Conservation (phyloP, 2,329 filamentous ascomycete species). For the Pseudocercospora fijiensis region DNA sequence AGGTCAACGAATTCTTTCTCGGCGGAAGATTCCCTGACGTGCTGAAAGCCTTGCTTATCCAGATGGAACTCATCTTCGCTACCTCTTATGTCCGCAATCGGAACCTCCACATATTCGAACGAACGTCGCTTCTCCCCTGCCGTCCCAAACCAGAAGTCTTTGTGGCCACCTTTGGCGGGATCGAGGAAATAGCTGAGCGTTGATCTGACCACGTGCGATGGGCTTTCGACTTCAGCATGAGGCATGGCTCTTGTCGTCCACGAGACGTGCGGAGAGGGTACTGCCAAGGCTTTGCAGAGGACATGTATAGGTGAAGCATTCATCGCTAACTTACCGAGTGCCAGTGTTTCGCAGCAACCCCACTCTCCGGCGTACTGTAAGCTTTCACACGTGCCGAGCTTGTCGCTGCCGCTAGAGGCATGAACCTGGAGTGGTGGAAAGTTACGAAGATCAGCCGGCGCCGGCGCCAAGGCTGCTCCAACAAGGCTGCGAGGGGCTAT, state of each 20-base stretch:
- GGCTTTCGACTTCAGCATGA: not conserved
- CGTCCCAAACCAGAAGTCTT: slow-evolving; percentile 14
- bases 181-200: slow-evolving; percentile 22
- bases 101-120: slow-evolving; percentile 34
- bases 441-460: not conserved
- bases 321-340: not conserved
- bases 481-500: not conserved
- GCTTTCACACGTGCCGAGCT: not conserved
- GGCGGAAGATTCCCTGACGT: not conserved
- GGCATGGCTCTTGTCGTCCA: not conserved
- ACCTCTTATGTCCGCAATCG: slow-evolving; percentile 44
- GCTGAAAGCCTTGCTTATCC: slow-evolving; percentile 30
- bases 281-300: not conserved
- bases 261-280: not conserved
- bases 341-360: not conserved
- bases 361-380: not conserved
- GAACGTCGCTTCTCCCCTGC: slow-evolving; percentile 15
- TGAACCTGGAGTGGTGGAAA: not conserved
- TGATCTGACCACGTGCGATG: slow-evolving; percentile 5
- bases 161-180: slow-evolving; percentile 16
- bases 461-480: not conserved
- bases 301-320: not conserved
- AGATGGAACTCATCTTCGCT: slow-evolving; percentile 14
- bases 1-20: slow-evolving; percentile 6
- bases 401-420: not conserved